Evolutionary conservation across 306 rosid genomes (phyloP).

Genomic region (Arachis hypogaea): DNA sequence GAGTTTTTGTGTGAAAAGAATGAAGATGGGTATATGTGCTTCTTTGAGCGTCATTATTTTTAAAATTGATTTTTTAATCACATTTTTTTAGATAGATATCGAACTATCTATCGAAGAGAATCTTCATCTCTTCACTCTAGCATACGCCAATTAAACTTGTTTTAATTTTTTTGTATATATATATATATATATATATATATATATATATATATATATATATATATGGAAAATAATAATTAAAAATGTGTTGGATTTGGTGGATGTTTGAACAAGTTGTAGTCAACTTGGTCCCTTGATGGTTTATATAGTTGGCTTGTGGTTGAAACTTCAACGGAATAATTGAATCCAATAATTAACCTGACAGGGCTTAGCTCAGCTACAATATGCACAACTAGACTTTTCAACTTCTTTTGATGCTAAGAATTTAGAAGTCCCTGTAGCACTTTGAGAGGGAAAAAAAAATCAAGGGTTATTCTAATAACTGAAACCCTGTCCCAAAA

Average conservation of each 20-base stretch:
- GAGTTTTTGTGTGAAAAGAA: too few species aligned
- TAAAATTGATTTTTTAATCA: too few species aligned
- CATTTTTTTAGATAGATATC: too few species aligned
- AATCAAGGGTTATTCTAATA: slow-evolving; percentile 3
- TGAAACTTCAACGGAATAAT: slow-evolving; percentile 22
- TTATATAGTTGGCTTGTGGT: slow-evolving; percentile 16
- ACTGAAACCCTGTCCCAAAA: slow-evolving; percentile 17
- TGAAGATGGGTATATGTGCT: too few species aligned
- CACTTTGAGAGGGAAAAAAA: neutral
- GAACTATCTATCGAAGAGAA: too few species aligned
- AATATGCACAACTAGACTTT: slow-evolving; percentile 5
- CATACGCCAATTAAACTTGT: too few species aligned
- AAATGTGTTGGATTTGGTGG: slow-evolving; percentile 4
- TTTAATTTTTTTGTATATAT: too few species aligned
- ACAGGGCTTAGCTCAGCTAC: neutral
- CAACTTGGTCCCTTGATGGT: neutral
- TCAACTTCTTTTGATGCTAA: neutral
- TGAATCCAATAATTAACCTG: slow-evolving; percentile 27
- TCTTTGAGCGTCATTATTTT: too few species aligned
- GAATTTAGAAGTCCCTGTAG: slow-evolving; percentile 3
- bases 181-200: too few species aligned
- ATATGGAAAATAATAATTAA: neutral
- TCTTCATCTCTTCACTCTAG: too few species aligned
- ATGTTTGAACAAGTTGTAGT: slow-evolving; percentile 14
- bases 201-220: neutral